Conservation (phyloP, 768 basidiomycete species). For the Termitomyces sp. region DNA sequence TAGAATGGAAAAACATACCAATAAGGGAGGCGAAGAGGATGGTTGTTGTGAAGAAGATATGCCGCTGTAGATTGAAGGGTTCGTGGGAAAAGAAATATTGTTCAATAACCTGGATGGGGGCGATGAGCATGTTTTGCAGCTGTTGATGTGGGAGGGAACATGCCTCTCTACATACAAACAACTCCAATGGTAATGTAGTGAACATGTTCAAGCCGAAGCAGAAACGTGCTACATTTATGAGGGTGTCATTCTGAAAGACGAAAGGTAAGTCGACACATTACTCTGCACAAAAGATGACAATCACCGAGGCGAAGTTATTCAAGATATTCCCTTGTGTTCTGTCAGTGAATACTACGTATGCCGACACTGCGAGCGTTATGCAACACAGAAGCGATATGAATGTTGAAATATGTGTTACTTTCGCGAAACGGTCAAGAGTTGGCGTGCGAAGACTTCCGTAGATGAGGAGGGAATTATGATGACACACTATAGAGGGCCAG, state of each 20-base stretch:
- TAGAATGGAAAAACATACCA: conserved; percentile 44
- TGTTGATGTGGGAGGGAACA: not conserved
- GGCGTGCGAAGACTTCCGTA: conserved; percentile 92
- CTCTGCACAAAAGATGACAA: conserved; percentile 14
- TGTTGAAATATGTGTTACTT: conserved; percentile 92
- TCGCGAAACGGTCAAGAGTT: conserved; percentile 89
- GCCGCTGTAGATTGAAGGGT: conserved; percentile 75
- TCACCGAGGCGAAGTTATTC: conserved; percentile 85
- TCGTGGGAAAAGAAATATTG: conserved; percentile 94
- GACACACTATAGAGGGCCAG: conserved; percentile 59
- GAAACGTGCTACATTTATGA: conserved; percentile 94
- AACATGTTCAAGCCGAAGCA: conserved; percentile 98
- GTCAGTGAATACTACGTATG: conserved; percentile 86
- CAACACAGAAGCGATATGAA: conserved; percentile 82
- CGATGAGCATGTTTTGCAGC: not conserved
- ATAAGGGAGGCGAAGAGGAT: conserved; percentile 82
- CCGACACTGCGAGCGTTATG: conserved; percentile 77
- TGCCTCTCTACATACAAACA: conserved; percentile 97
- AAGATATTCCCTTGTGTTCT: conserved; percentile 94
- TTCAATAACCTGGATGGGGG: conserved; percentile 76
- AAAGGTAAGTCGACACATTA: not conserved
- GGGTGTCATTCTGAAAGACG: conserved; percentile 59
- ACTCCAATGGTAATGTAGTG: conserved; percentile 91
- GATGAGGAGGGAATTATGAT: conserved; percentile 96
- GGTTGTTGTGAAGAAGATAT: conserved; percentile 86